Conservation (phyloP, 164 flowering plant genomes). For the Dillenia suffruticosa region DNA sequence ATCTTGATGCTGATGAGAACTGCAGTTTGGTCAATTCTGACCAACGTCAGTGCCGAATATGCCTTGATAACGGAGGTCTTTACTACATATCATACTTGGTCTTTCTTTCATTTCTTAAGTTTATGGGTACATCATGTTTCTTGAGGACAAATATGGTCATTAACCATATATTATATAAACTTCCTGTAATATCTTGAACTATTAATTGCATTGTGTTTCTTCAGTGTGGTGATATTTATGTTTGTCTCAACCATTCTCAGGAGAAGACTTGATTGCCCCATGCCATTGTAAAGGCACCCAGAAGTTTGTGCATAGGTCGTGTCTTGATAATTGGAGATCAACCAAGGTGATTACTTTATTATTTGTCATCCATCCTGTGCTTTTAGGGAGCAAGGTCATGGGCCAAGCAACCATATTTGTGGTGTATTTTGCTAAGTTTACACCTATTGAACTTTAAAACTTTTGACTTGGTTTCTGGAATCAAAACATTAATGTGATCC, state of each 20-base stretch:
- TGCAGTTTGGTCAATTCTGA: slow-evolving; percentile 50
- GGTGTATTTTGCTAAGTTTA: no score
- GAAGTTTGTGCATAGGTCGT: slow-evolving; percentile 91
- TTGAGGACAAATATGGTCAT: not conserved
- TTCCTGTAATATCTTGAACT: not conserved
- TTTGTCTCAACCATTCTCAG: slow-evolving; percentile 29
- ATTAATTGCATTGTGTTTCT: not conserved
- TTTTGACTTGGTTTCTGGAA: no score
- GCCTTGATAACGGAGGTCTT: slow-evolving; percentile 87
- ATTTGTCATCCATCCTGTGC: not conserved
- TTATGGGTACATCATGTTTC: slow-evolving; percentile 1
- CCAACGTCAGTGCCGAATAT: slow-evolving; percentile 90
- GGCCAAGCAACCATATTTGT: no score
- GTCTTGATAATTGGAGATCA: slow-evolving; percentile 98
- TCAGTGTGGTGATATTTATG: not conserved
- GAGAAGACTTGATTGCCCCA: slow-evolving; percentile 91
- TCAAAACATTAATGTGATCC: no score
- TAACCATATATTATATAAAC: not conserved
- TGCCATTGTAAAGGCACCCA: slow-evolving; percentile 97
- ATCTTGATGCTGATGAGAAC: slow-evolving; percentile 47
- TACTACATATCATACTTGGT: slow-evolving; percentile 7
- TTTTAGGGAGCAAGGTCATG: not conserved
- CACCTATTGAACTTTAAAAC: no score
- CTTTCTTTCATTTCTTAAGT: slow-evolving; percentile 7
- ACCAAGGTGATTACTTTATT: slow-evolving; percentile 54